A percentile compares a stretch with the other conserved stretches of the same genome.
Conservation (phyloP, 1,284 basidiomycete genomes). For the Austroboletus novae-zelandiae region DNA sequence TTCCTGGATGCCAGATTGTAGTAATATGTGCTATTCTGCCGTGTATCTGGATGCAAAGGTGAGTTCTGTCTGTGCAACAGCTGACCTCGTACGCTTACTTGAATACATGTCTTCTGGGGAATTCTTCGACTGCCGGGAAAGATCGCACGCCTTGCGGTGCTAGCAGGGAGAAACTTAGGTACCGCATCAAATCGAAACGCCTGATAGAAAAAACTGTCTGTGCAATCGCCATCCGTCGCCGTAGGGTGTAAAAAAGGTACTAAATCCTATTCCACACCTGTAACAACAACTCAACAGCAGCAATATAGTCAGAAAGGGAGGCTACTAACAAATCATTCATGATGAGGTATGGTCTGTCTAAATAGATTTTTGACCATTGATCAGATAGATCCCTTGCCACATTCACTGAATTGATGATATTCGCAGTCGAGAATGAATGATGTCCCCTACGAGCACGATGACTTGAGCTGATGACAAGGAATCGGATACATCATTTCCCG, state of each 20-base stretch:
- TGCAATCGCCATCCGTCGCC: background rate
- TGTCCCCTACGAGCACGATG: background rate
- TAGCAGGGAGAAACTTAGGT: background rate
- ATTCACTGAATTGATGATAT: background rate
- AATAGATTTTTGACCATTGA: background rate
- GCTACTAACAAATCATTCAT: background rate
- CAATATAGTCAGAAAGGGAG: background rate
- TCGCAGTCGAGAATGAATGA: background rate
- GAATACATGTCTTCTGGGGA: conserved; percentile 6
- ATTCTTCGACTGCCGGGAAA: background rate
- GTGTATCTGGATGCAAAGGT: conserved; percentile 1
- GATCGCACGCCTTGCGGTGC: background rate
- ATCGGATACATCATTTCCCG: background rate
- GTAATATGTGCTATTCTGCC: conserved; percentile 6
- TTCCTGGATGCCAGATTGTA: background rate
- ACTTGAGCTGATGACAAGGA: background rate
- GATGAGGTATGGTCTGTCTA: background rate
- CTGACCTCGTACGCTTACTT: background rate
- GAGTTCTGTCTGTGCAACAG: background rate
- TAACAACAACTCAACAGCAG: background rate
- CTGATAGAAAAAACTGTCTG: background rate
- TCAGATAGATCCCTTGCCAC: background rate
- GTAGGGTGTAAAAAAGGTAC: background rate
- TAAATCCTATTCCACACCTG: background rate
- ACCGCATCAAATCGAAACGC: background rate